Base-by-base conservation (phyloP, 2,329 filamentous ascomycete species). In the Parastagonospora nodorum region DNA sequence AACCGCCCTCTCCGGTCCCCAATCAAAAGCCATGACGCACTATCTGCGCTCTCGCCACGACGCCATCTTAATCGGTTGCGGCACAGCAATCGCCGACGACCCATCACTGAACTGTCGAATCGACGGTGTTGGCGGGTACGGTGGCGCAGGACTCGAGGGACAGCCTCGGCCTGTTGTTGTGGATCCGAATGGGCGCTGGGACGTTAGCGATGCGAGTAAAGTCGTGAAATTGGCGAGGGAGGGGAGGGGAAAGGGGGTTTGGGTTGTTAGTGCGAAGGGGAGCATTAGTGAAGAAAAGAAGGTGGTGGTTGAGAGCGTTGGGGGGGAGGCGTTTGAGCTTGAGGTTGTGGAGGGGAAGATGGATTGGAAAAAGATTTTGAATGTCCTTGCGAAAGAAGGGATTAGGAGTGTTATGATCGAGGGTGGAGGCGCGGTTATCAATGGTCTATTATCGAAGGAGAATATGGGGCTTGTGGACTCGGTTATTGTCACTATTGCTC, bases 11-110 rank as follows among this genome's bases (percentile, higher is more conserved):
- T 97, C 93, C 1, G 92, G 92, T 3, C 84, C 88, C 0, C 81
- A 87, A 57, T 90, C 90, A 32, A 96, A 96, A 74, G 84, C 89
- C 45, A 95, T 97, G 90, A 97, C 93, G 0, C 93, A 97, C 74
- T 90, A 89, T 70, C 83, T 97, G 27, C 89, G 93, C 64, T 87
- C 87, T 10, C 83, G 82, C 12, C 92, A 97, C 75, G 85, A 89
- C 56, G 91, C 90, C 33, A 96, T 97, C 60, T 80, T 95, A 19
- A 80, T 97, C 29, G 93, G 93, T 16, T 90, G 88, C 4, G 88
- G 88, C 2, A 97, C 93, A 1, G 89, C 91, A 7, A 78, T 90
- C 24, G 88, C 90, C 15, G 93, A 97, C 71, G 84, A 96, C 67
- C 93, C 93, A 2, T 86, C 85, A 2, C 78, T 97, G 45, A 97